These are phyloP conservation scores for Ophiostoma novo-ulmi DNA, from an alignment of 2,329 filamentous ascomycete genomes.

Conservation along the genomic window DNA sequence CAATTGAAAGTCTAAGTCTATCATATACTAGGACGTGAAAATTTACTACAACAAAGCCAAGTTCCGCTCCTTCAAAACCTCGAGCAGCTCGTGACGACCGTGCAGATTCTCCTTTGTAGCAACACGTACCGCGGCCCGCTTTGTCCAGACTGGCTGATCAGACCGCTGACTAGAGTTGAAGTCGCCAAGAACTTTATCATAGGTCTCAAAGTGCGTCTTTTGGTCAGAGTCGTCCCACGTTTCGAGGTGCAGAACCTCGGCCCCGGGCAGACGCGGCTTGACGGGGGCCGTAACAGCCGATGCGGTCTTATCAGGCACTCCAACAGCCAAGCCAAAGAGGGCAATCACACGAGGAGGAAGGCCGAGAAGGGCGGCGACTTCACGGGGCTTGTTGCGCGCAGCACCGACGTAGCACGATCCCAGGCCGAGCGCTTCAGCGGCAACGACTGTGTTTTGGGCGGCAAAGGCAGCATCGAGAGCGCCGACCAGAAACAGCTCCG, in stretches of 20 bases:
- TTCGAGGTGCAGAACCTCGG: conserved; percentile 32
- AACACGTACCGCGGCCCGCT: conserved; percentile 30
- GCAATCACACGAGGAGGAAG: conserved; percentile 33
- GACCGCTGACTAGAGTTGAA: conserved; percentile 21
- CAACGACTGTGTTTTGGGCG: background rate
- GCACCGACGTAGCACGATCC: conserved; percentile 35
- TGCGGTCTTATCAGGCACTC: background rate
- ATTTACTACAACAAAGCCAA: conserved; percentile 23
- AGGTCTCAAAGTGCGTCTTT: conserved; percentile 27
- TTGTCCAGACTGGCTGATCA: conserved; percentile 32
- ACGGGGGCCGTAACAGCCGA: background rate
- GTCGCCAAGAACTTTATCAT: conserved; percentile 30
- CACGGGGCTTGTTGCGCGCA: conserved; percentile 31
- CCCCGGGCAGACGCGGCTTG: conserved; percentile 17
- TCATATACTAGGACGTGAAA: background rate
- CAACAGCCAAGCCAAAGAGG: conserved; percentile 31
- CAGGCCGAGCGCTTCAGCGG: conserved; percentile 18
- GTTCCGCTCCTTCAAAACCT: conserved; percentile 29
- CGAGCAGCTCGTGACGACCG: conserved; percentile 31
- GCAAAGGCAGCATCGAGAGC: background rate
- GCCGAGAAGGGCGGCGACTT: conserved; percentile 31
- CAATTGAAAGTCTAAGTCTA: background rate
- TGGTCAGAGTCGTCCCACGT: conserved; percentile 29
- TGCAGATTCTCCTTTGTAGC: conserved; percentile 31
- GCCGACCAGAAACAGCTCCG: background rate